Evolutionary conservation across 1,139 yeast species (phyloP).

Genomic region (Pichia kudriavzevii): DNA sequence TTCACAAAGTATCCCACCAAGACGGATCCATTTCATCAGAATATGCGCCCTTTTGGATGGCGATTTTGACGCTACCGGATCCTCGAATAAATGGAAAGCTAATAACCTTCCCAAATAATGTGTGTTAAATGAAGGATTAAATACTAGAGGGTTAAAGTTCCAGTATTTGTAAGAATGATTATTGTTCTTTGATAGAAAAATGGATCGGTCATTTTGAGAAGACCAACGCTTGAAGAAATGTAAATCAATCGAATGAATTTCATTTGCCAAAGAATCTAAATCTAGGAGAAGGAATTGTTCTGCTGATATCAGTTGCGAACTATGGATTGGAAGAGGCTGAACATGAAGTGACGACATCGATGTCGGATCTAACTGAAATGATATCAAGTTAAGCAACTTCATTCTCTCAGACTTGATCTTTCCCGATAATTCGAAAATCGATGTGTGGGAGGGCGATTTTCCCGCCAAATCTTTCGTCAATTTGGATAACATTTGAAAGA

Average conservation of each 20-base stretch:
- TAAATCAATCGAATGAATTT: constrained; percentile 50
- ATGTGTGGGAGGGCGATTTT: background rate
- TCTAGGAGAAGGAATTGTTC: constrained; percentile 40
- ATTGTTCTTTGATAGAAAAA: constrained; percentile 39
- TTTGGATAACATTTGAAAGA: constrained; percentile 36
- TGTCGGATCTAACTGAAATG: constrained; percentile 11
- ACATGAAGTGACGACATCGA: background rate
- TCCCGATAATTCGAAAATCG: constrained; percentile 16
- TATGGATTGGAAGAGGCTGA: background rate
- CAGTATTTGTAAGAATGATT: constrained; percentile 30
- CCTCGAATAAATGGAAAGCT: constrained; percentile 61
- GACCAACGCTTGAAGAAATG: constrained; percentile 62
- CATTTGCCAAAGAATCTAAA: constrained; percentile 44
- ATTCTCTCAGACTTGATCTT: background rate
- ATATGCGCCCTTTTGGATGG: constrained; percentile 54
- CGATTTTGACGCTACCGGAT: constrained; percentile 27
- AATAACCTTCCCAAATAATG: constrained; percentile 73
- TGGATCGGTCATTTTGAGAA: constrained; percentile 56
- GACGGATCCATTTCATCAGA: constrained; percentile 76
- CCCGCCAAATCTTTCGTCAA: constrained; percentile 36
- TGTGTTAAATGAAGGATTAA: constrained; percentile 57
- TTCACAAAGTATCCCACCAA: constrained; percentile 72
- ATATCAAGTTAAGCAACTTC: constrained; percentile 24
- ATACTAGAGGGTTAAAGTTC: constrained; percentile 54
- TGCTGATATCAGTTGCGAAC: constrained; percentile 19